phyloP scores from a whole-genome alignment of 2,329 filamentous ascomycete genomes.

The Metarhizium sp. region DNA sequence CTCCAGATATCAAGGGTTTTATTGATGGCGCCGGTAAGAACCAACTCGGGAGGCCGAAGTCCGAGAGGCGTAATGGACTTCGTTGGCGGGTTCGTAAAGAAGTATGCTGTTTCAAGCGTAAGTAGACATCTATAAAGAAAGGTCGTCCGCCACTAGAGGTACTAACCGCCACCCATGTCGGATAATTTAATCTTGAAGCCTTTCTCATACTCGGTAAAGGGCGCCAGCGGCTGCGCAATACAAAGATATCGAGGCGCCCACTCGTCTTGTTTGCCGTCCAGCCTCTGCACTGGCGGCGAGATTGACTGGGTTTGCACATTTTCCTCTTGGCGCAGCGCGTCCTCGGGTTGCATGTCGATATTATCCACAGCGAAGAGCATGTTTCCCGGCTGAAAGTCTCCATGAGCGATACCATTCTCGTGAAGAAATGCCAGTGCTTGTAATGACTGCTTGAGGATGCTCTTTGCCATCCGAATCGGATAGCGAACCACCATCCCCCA shows the following conservation, averaged over 20 bases:
- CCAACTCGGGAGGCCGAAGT: slow-evolving; percentile 18
- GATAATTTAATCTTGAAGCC: slow-evolving; percentile 21
- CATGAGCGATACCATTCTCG: slow-evolving; percentile 27
- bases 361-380: slow-evolving; percentile 23
- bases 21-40: slow-evolving; percentile 14
- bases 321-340: slow-evolving; percentile 15
- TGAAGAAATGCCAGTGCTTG: slow-evolving; percentile 28
- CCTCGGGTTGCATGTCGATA: slow-evolving; percentile 16
- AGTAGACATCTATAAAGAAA: slow-evolving; percentile 1
- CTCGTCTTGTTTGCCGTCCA: slow-evolving; percentile 19
- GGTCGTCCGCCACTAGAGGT: slow-evolving; percentile 1
- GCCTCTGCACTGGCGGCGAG: slow-evolving; percentile 17
- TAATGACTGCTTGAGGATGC: slow-evolving; percentile 29
- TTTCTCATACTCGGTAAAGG: slow-evolving; percentile 12
- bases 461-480: slow-evolving; percentile 29
- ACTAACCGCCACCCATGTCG: slow-evolving; percentile 20
- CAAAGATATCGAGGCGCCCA: slow-evolving; percentile 21
- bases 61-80: slow-evolving; percentile 14
- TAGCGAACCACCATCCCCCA: slow-evolving; percentile 21
- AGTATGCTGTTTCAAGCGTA: slow-evolving; percentile 13
- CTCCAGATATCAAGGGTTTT: slow-evolving; percentile 19
- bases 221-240: slow-evolving; percentile 15
- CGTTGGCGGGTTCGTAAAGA: slow-evolving; percentile 15
- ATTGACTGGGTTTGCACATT: slow-evolving; percentile 12
- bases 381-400: slow-evolving; percentile 29